These are phyloP conservation scores for Pontederia crassipes DNA, from an alignment of 176 grass and related monocot genomes.

Conservation along the genomic window DNA sequence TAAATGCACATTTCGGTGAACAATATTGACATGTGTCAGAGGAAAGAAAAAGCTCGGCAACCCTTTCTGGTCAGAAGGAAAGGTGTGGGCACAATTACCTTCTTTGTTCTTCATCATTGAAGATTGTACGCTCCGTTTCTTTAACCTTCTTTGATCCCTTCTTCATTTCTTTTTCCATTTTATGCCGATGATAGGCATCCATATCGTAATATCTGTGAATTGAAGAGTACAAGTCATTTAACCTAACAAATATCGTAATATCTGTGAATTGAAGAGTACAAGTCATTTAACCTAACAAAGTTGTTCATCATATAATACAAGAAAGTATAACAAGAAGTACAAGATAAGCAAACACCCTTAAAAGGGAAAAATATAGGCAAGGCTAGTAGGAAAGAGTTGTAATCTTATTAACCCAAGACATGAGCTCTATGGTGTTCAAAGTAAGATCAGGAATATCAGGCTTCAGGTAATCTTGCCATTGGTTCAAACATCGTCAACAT, in stretches of 20 bases:
- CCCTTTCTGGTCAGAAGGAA: not conserved
- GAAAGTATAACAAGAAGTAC: too few relatives aligned
- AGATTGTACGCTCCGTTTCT: conserved; percentile 55
- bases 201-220: conserved; percentile 81
- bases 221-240: not conserved
- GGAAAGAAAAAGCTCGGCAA: conserved; percentile 1
- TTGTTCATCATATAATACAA: too few relatives aligned
- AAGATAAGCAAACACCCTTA: too few relatives aligned
- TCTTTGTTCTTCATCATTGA: conserved; percentile 92
- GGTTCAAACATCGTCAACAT: too few relatives aligned
- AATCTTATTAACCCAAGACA: too few relatives aligned
- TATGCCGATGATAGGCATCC: conserved; percentile 64
- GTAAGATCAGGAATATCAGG: too few relatives aligned
- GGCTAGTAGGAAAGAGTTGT: too few relatives aligned
- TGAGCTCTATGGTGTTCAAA: too few relatives aligned
- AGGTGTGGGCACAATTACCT: conserved; percentile 33
- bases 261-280: conserved; percentile 29
- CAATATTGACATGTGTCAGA: not conserved
- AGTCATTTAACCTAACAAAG: too few relatives aligned
- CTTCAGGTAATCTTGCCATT: too few relatives aligned
- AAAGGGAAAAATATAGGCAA: too few relatives aligned
- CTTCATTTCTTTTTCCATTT: conserved; percentile 66
- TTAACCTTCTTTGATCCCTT: conserved; percentile 54
- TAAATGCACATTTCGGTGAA: too few relatives aligned
- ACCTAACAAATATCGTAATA: conserved; percentile 96